Base-by-base conservation (phyloP, 1,139 yeast species). In the Candida sp. region DNA sequence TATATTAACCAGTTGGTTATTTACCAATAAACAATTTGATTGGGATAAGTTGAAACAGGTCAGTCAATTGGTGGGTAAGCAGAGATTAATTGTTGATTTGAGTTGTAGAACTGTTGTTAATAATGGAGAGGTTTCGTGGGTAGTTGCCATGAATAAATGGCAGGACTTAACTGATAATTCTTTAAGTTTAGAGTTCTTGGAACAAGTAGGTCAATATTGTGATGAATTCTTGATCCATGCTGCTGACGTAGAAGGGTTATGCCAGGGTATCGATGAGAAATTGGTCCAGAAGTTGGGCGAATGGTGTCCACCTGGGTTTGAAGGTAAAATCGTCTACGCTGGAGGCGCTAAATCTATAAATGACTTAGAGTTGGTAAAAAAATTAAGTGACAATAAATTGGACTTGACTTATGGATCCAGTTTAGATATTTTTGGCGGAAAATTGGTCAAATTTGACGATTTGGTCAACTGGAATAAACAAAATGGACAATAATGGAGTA, bases 121-220 rank as follows among this genome's bases (percentile, higher is more conserved):
- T 5, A 49, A 55, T 5, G 70, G 65, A 3, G 61, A 54, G 3
- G 50, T 55, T 3, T 64, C 68, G 39, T 93, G 99, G 99, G 79
- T 84, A 22, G 98, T 95, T 5, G 97, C 98, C 4, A 93, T 90
- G 82, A 90, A 95, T 64, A 87, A 91, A 62, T 93, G 99, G 99
- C 97, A 91, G 64, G 87, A 95, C 0, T 66, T 91, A 35, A 93
- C 99, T 0, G 74, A 73, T 39, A 76, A 82, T 40, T 77, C 67
- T 44, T 70, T 93, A 43, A 70, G 72, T 41, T 60, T 62, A 35
- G 77, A 76, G 27, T 77, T 87, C 27, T 74, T 93, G 44, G 60
- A 54, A 4, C 49, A 63, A 43, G 74, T 93, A 33, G 67, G 85
- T 11, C 45, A 71, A 41, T 87, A 84, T 61, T 88, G 98, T 56